Conservation (phyloP, 2,329 filamentous ascomycete genomes). For the Xylariales sp. region DNA sequence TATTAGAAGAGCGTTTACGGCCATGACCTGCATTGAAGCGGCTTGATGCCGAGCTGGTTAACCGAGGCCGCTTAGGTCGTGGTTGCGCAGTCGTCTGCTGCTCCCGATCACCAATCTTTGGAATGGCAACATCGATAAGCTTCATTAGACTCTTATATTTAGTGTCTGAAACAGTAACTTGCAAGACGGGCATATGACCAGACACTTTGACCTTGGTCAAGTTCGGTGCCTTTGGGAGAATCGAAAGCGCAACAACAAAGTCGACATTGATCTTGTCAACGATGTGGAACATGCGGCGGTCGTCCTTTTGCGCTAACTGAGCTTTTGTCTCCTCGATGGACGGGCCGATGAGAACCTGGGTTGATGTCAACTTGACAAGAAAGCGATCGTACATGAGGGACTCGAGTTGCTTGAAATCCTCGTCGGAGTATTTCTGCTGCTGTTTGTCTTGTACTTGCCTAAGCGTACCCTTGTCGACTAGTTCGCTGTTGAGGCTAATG, state of each 20-base stretch:
- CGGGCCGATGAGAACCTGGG: conserved; percentile 93
- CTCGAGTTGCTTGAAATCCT: conserved; percentile 89
- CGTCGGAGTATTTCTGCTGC: conserved; percentile 84
- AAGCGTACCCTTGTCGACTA: conserved; percentile 92
- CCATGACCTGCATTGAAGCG: conserved; percentile 60
- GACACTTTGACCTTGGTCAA: conserved; percentile 92
- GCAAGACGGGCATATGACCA: conserved; percentile 89
- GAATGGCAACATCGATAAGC: conserved; percentile 93
- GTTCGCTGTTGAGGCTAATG: conserved; percentile 90
- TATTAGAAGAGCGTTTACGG: conserved; percentile 73
- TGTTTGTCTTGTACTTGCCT: conserved; percentile 93
- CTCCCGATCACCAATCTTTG: conserved; percentile 73
- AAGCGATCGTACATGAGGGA: conserved; percentile 99
- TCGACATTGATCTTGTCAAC: conserved; percentile 98
- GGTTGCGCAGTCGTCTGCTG: conserved; percentile 46
- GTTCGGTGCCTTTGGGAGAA: conserved; percentile 94
- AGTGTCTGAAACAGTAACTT: conserved; percentile 89
- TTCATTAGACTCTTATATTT: conserved; percentile 99
- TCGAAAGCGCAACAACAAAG: conserved; percentile 95
- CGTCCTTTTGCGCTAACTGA: conserved; percentile 76
- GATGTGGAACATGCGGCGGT: conserved; percentile 81
- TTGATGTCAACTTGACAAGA: conserved; percentile 89
- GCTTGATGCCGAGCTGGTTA: conserved; percentile 59
- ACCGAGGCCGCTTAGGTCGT: conserved; percentile 57
- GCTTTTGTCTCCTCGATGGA: conserved; percentile 90